Evolutionary conservation across 441 rosid genomes (phyloP).

Genomic region (Corymbia calophylla): DNA sequence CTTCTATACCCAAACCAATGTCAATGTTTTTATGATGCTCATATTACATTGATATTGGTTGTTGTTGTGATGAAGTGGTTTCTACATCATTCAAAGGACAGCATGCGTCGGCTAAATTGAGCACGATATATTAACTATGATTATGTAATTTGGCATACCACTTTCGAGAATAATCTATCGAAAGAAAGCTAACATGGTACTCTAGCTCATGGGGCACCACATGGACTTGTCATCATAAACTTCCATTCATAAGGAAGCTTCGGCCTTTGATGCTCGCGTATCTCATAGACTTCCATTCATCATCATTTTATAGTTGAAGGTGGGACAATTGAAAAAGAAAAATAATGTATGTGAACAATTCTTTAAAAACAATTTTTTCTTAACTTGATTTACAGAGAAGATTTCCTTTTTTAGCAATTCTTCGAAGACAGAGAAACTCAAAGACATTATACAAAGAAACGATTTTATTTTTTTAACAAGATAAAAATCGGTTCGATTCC

Average conservation of each 20-base stretch:
- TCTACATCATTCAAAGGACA: not conserved
- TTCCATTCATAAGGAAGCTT: not conserved
- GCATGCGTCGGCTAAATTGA: not conserved
- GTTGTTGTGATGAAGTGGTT: not conserved
- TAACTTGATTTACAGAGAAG: no score
- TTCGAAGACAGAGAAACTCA: no score
- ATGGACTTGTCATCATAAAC: not conserved
- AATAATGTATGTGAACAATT: no score
- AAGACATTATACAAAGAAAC: no score
- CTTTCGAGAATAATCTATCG: not conserved
- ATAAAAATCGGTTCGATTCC: no score
- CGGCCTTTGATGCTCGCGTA: not conserved
- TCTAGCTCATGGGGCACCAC: not conserved
- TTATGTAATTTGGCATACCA: fast-evolving
- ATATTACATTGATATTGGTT: not conserved
- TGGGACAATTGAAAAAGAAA: no score
- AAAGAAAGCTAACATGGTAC: not conserved
- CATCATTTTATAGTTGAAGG: not conserved
- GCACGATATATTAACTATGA: not conserved
- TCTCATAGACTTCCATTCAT: not conserved
- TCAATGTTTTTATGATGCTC: not conserved
- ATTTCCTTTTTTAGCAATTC: no score
- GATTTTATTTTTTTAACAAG: no score
- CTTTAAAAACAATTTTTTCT: no score
- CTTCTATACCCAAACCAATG: not conserved